These are phyloP conservation scores for Hanseniaspora occidentalis DNA, from an alignment of 805 yeast genomes.

Conservation along the genomic window DNA sequence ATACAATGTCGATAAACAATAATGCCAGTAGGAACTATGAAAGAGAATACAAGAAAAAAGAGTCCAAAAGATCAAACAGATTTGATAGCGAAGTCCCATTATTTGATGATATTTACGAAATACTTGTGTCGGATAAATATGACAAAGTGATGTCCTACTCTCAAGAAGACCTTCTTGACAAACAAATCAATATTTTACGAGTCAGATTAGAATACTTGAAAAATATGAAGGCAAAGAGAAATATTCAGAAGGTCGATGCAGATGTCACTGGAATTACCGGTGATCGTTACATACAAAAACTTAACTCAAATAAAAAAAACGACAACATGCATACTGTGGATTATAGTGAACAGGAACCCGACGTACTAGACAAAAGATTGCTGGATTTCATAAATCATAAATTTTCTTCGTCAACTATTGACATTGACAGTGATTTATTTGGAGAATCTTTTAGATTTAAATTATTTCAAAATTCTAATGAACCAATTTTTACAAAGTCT, in stretches of 20 bases:
- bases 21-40: too few species aligned
- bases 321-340: too few species aligned
- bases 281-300: constrained; percentile 1
- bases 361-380: background rate
- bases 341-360: too few species aligned
- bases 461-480: background rate
- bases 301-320: background rate
- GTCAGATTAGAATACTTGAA: constrained; percentile 19
- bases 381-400: background rate
- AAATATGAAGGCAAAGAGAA: constrained; percentile 18
- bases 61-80: too few species aligned
- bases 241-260: background rate
- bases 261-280: constrained; percentile 11
- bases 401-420: background rate
- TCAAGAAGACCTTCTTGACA: constrained; percentile 15
- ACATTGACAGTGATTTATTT: background rate
- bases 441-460: background rate
- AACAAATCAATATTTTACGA: constrained; percentile 19
- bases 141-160: constrained; percentile 12
- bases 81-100: constrained; percentile 1
- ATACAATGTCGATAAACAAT: too few species aligned
- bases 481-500: background rate
- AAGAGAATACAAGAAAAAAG: too few species aligned
- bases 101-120: constrained; percentile 5
- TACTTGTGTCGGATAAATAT: constrained; percentile 3